A percentile compares a stretch with the other conserved stretches of the same genome.
phyloP scores from a whole-genome alignment of 1,139 yeast species.

The Blastobotrys aristatus region DNA sequence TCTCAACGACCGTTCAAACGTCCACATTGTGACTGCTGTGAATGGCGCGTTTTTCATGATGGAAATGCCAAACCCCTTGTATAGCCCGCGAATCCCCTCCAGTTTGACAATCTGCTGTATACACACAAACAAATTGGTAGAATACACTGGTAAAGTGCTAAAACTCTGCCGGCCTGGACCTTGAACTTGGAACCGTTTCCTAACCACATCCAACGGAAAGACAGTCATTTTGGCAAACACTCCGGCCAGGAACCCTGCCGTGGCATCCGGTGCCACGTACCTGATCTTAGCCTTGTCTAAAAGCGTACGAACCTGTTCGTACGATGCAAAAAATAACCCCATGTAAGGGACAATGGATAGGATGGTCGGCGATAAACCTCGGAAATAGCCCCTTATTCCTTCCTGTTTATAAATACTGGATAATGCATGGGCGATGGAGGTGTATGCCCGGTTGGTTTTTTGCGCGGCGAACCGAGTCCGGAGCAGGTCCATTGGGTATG shows the following conservation, averaged over 20 bases:
- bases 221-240: conserved; percentile 63
- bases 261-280: conserved; percentile 45
- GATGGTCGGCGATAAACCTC: conserved; percentile 61
- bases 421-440: conserved; percentile 44
- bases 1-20: conserved; percentile 46
- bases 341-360: conserved; percentile 60
- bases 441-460: conserved; percentile 36
- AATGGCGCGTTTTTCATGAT: conserved; percentile 76
- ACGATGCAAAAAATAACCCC: conserved; percentile 65
- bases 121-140: conserved; percentile 31
- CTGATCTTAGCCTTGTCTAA: conserved; percentile 14
- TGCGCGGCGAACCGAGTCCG: conserved; percentile 71
- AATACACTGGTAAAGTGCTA: conserved; percentile 26
- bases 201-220: conserved; percentile 80
- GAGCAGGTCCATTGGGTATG: conserved; percentile 85
- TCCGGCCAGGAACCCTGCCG: conserved; percentile 78
- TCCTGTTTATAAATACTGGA: conserved; percentile 42
- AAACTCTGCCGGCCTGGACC: conserved; percentile 35
- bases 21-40: conserved; percentile 65
- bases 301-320: conserved; percentile 37
- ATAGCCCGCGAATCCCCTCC: conserved; percentile 66
- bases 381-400: conserved; percentile 55
- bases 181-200: conserved; percentile 73
- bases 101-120: conserved; percentile 39
- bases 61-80: conserved; percentile 68